Evolutionary conservation across 2,329 filamentous ascomycete species (phyloP), one percentile per base, ranked within the genome.

Genomic region (Stachybotrys chlorohalonatus): DNA sequence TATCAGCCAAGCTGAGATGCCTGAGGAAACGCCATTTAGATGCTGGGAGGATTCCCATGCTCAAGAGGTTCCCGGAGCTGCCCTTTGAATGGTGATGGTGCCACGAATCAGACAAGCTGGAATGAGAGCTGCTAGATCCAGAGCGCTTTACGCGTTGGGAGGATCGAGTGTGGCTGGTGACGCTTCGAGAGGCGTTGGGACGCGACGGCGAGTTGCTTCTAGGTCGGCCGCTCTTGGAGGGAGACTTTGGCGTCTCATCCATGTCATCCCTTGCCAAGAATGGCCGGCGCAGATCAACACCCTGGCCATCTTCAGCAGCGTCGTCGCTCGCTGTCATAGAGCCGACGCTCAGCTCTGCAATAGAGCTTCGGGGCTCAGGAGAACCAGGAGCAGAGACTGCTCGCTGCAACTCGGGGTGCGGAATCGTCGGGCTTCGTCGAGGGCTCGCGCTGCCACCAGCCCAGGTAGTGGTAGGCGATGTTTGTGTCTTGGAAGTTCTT

Each of bases 1-100:
- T 99, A 67, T 97, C 94, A 6, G 93, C 86, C 53, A 99, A 76
- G 67, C 92, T 94, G 47, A 99, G 79, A 72, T 97, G 93, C 66
- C 89, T 87, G 64, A 99, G 73, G 70, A 97, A 96, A 55, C 93
- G 85, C 94, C 94, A 99, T 71, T 97, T 97, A 1, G 87, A 89
- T 1, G 89, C 75, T 47, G 92, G 90, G 15, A 97, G 77, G 56
- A 86, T 79, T 46, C 86, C 85, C 66, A 85, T 78, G 13, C 82
- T 77, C 52, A 93, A 74, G 1, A 95, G 77, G 62, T 94, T 95
- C 1, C 88, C 87, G 15, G 87, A 84, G 71, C 91, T 95, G 50
- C 86, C 84, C 73, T 86, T 63, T 70, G 73, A 86, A 48, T 72
- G 73, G 51, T 68, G 65, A 52, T 83, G 77, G 57, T 82, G 75